These are phyloP conservation scores for Vitis rotundifolia DNA, from an alignment of 164 flowering plant species.

Conservation along the genomic window DNA sequence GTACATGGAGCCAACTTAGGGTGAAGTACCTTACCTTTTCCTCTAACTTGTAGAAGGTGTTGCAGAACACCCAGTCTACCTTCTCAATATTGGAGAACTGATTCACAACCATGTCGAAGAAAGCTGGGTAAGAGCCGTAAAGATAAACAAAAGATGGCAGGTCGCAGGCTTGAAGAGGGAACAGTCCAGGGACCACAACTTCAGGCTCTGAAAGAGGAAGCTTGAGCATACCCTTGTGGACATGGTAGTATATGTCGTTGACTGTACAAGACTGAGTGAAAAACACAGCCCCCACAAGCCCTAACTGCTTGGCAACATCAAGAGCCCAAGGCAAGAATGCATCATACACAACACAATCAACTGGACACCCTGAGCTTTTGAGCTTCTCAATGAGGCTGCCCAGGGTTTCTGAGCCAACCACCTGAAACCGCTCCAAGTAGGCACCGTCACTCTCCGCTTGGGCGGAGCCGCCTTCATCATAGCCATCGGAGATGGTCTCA, in stretches of 20 bases:
- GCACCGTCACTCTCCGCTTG: constrained; percentile 2
- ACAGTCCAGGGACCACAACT: constrained; percentile 39
- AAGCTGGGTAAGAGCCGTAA: too few species aligned
- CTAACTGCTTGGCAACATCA: constrained; percentile 30
- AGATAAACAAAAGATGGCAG: constrained; percentile 33
- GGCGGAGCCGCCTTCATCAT: constrained; percentile 12
- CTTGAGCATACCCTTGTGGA: constrained; percentile 13
- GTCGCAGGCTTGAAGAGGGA: constrained; percentile 27
- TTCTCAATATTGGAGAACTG: too few species aligned
- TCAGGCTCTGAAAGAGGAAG: constrained; percentile 11
- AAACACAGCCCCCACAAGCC: constrained; percentile 22
- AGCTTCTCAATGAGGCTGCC: constrained; percentile 15
- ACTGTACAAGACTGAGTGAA: constrained; percentile 42
- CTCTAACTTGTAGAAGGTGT: too few species aligned
- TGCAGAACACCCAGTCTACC: too few species aligned
- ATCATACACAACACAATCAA: constrained; percentile 27
- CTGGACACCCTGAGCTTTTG: constrained; percentile 9
- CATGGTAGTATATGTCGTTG: constrained; percentile 27
- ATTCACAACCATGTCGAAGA: too few species aligned
- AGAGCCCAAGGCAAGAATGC: constrained; percentile 36
- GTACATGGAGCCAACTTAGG: too few species aligned
- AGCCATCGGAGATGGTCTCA: constrained; percentile 24
- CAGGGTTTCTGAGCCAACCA: constrained; percentile 18
- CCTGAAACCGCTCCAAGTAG: constrained; percentile 7
- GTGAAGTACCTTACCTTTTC: too few species aligned